phyloP scores from a whole-genome alignment of 441 rosid genomes.

The Erysimum cheiri region DNA sequence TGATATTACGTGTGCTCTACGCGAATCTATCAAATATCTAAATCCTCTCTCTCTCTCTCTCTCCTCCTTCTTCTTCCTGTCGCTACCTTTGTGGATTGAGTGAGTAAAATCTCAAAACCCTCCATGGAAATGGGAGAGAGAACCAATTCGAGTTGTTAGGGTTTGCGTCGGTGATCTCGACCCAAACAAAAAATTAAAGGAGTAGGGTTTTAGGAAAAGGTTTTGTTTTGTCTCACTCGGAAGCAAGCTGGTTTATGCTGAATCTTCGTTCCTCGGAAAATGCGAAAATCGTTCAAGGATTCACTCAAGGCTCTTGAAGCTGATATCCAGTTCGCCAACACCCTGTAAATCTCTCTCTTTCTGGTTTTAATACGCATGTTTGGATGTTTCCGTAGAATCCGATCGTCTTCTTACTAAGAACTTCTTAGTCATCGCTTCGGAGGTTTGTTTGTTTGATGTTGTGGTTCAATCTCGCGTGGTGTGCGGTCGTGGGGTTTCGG shows the following conservation, averaged over 20 bases:
- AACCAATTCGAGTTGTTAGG: conserved; percentile 5
- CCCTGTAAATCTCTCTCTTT: conserved; percentile 60
- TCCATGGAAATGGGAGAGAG: conserved; percentile 38
- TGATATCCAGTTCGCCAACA: conserved; percentile 96
- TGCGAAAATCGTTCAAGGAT: conserved; percentile 96
- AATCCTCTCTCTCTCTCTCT: not conserved
- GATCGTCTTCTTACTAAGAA: not conserved
- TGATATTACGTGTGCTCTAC: conserved; percentile 75
- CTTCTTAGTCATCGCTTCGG: not conserved
- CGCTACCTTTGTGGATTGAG: conserved; percentile 32
- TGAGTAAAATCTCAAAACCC: conserved; percentile 21
- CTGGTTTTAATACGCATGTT: not conserved
- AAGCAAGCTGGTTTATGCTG: conserved; percentile 41
- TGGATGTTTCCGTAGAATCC: not conserved
- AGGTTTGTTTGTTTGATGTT: not conserved
- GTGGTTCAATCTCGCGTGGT: not conserved
- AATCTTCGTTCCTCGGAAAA: conserved; percentile 39
- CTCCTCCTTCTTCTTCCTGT: not conserved
- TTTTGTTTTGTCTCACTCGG: not conserved
- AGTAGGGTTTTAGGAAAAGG: conserved; percentile 35
- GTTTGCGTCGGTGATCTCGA: conserved; percentile 33
- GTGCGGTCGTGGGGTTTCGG: too few species aligned
- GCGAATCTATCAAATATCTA: conserved; percentile 51
- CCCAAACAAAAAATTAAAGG: not conserved
- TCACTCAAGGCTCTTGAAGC: conserved; percentile 98